Evolutionary conservation across 2,329 filamentous ascomycete species (phyloP).

Genomic region (Venturiaceae sp.): DNA sequence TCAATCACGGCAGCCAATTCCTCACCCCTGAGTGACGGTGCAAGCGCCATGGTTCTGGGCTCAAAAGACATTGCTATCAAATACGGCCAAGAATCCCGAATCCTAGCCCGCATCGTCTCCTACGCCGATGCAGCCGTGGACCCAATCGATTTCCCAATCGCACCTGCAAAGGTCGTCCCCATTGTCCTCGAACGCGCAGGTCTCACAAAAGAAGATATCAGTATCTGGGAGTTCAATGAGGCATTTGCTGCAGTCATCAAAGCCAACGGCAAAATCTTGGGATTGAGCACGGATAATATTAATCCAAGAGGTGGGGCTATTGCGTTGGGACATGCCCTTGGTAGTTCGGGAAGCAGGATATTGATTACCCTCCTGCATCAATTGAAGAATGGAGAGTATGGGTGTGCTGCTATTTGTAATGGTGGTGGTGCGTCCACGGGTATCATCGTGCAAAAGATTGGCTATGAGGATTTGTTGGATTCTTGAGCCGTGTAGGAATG

Average conservation of each 20-base stretch:
- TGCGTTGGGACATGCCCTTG: constrained; percentile 81
- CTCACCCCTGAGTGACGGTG: constrained; percentile 90
- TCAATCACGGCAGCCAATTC: constrained; percentile 93
- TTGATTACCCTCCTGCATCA: constrained; percentile 86
- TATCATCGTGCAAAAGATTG: constrained; percentile 78
- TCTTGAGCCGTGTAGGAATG: not conserved
- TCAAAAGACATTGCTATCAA: constrained; percentile 72
- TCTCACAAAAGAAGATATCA: constrained; percentile 83
- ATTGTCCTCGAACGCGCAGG: constrained; percentile 82
- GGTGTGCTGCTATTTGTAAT: constrained; percentile 93
- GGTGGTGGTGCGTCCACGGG: constrained; percentile 88
- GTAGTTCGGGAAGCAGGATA: constrained; percentile 88
- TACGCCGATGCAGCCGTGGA: constrained; percentile 87
- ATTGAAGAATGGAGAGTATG: constrained; percentile 84
- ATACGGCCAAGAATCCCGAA: constrained; percentile 67
- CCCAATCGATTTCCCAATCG: constrained; percentile 87
- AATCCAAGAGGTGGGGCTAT: constrained; percentile 89
- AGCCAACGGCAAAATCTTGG: constrained; percentile 87
- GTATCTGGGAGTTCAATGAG: constrained; percentile 98
- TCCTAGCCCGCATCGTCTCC: constrained; percentile 77
- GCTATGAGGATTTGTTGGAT: constrained; percentile 15
- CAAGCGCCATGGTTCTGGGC: constrained; percentile 76
- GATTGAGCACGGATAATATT: constrained; percentile 67
- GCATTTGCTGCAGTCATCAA: constrained; percentile 94
- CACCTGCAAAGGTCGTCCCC: constrained; percentile 84